phyloP scores from a whole-genome alignment of 1,284 basidiomycete genomes.

The Naganishia albida region DNA sequence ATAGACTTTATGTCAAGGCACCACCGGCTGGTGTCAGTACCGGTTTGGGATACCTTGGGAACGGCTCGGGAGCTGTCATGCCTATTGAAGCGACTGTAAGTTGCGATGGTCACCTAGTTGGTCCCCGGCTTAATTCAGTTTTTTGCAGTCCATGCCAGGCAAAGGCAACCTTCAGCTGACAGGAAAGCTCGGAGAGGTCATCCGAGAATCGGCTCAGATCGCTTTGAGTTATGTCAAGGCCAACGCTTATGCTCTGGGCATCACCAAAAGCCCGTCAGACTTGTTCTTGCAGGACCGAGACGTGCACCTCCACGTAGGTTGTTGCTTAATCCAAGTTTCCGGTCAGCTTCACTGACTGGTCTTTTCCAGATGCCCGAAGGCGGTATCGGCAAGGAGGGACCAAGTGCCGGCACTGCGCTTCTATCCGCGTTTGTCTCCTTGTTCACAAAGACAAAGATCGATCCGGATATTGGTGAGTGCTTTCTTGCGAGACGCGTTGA shows the following conservation, averaged over 20 bases:
- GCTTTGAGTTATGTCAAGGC: constrained; percentile 90
- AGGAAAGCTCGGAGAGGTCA: constrained; percentile 96
- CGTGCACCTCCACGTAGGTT: constrained; percentile 78
- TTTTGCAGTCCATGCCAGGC: constrained; percentile 77
- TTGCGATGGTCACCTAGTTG: constrained; percentile 33
- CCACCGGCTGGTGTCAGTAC: constrained; percentile 92
- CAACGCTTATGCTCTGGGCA: constrained; percentile 83
- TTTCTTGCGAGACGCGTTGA: background rate
- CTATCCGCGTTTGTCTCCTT: constrained; percentile 86
- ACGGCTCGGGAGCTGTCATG: constrained; percentile 95
- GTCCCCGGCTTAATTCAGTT: background rate
- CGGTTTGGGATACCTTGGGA: constrained; percentile 91
- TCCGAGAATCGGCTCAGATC: constrained; percentile 92
- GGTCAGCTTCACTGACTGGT: constrained; percentile 12
- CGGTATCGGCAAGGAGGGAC: constrained; percentile 96
- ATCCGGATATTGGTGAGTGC: constrained; percentile 77
- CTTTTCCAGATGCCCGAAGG: constrained; percentile 69
- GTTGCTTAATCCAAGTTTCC: background rate
- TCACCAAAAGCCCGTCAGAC: constrained; percentile 70
- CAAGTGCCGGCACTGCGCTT: constrained; percentile 92
- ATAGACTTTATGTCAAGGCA: constrained; percentile 77
- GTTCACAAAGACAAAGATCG: constrained; percentile 78
- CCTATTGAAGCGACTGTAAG: constrained; percentile 88
- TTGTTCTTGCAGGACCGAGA: constrained; percentile 81
- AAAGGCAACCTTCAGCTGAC: constrained; percentile 87